Evolutionary conservation across 371 early-diverging fungal genomes (phyloP), one percentile per base, ranked within the genome.

Genomic region (Blakeslea trispora): DNA sequence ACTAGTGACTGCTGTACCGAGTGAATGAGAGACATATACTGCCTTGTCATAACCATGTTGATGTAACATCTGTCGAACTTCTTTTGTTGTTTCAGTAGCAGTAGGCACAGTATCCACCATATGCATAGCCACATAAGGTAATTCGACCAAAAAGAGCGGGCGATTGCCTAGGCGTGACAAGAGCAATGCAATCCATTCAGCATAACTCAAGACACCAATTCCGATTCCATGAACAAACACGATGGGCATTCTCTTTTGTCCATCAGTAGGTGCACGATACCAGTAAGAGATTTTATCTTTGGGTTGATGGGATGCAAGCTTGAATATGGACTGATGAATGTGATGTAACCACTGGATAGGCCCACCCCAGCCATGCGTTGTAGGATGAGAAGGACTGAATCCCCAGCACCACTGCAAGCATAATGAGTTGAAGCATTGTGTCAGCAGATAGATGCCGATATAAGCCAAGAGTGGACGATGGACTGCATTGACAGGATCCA

Each of bases 141-240:
- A 56, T 56, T 90, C 90, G 4, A 88, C 66, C 17, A 85, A 60
- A 52, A 85, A 85, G 10, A 90, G 47, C 1, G 88, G 84, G 9
- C 87, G 79, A 17, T 76, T 66, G 9, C 28, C 7, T 28, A 75
- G 53, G 15, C 43, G 23, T 5, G 41, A 24, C 9, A 49, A 23
- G 32, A 78, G 52, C n/a, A 70, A 69, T 45, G 71, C 66, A 31
- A 90, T 63, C 50, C 85, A 79, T 15, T 79, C 75, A 18, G 67
- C 55, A 57, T 90, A 88, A 40, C 77, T 66, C 9, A 79, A 60
- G 5, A 85, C 61, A 2, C 90, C 88, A 31, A 75, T 71, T 3
- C 85, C 87, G 40, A 90, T 81, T 15, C 90, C 90, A 59, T 88
- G 87, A 23, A 88, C 73, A 55, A 88, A 88, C 1, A 87, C 80